phyloP scores from a whole-genome alignment of 2,329 filamentous ascomycete species.

The Magnaporthiopsis poae region DNA sequence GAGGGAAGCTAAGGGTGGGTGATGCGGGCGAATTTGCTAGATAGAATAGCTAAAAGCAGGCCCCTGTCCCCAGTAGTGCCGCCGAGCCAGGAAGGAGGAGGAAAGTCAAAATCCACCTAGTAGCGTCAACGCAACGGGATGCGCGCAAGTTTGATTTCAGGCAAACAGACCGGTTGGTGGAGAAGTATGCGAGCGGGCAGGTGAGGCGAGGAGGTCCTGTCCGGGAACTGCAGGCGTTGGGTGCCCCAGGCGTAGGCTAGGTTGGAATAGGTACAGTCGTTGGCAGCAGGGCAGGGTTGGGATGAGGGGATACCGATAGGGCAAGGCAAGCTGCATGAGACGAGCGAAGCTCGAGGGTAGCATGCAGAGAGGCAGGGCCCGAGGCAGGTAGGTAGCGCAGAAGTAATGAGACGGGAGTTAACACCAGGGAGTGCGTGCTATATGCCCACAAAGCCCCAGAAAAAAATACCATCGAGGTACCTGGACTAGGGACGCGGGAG shows the following conservation, averaged over 20 bases:
- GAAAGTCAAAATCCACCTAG: conserved; percentile 1
- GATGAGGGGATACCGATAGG: background rate
- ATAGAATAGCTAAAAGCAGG: background rate
- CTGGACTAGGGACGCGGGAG: background rate
- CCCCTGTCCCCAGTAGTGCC: background rate
- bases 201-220: background rate
- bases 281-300: background rate
- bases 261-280: background rate
- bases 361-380: background rate
- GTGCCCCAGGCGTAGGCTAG: background rate
- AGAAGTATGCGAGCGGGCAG: background rate
- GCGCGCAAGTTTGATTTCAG: background rate
- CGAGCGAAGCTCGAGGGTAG: background rate
- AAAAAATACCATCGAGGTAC: background rate
- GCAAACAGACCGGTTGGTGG: background rate
- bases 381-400: background rate
- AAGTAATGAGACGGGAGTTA: background rate
- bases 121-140: background rate
- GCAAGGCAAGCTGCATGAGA: background rate
- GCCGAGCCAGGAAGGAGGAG: background rate
- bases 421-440: background rate
- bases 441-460: background rate
- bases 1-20: background rate
- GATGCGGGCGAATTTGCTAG: background rate
- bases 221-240: background rate